Evolutionary conservation across 2,329 filamentous ascomycete species (phyloP).

Genomic region (Sporothrix pseudoabietina): DNA sequence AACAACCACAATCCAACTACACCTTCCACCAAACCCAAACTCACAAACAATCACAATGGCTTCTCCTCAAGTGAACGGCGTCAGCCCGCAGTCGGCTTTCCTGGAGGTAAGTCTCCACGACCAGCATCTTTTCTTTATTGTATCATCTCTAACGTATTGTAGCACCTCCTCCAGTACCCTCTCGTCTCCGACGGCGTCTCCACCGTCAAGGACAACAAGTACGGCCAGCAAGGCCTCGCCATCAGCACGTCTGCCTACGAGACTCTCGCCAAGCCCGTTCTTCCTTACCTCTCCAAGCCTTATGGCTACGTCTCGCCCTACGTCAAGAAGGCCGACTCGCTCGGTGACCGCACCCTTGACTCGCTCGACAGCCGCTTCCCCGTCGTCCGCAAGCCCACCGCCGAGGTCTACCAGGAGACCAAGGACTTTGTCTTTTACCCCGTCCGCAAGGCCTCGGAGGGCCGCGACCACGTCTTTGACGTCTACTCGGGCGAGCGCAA

Average conservation of each 20-base stretch:
- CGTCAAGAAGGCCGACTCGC: slow-evolving; percentile 74
- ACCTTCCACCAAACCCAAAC: neutral
- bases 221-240: slow-evolving; percentile 79
- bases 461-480: slow-evolving; percentile 62
- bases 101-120: slow-evolving; percentile 30
- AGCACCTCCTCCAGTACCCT: slow-evolving; percentile 87
- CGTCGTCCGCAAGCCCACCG: slow-evolving; percentile 72
- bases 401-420: slow-evolving; percentile 67
- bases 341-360: slow-evolving; percentile 71
- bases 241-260: slow-evolving; percentile 74
- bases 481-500: slow-evolving; percentile 62
- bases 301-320: slow-evolving; percentile 85
- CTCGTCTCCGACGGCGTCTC: slow-evolving; percentile 76
- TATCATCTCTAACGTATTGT: slow-evolving; percentile 35
- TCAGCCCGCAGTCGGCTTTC: slow-evolving; percentile 34
- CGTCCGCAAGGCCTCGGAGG: slow-evolving; percentile 61
- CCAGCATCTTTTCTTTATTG: neutral
- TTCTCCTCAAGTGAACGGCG: slow-evolving; percentile 34
- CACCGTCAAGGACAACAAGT: slow-evolving; percentile 77
- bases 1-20: neutral
- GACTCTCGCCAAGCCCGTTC: slow-evolving; percentile 73
- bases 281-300: slow-evolving; percentile 76
- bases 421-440: slow-evolving; percentile 64
- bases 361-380: slow-evolving; percentile 72
- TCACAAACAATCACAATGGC: slow-evolving; percentile 31